These are phyloP conservation scores for Wickerhamiella brachini DNA, from an alignment of 805 yeast genomes.

Conservation along the genomic window DNA sequence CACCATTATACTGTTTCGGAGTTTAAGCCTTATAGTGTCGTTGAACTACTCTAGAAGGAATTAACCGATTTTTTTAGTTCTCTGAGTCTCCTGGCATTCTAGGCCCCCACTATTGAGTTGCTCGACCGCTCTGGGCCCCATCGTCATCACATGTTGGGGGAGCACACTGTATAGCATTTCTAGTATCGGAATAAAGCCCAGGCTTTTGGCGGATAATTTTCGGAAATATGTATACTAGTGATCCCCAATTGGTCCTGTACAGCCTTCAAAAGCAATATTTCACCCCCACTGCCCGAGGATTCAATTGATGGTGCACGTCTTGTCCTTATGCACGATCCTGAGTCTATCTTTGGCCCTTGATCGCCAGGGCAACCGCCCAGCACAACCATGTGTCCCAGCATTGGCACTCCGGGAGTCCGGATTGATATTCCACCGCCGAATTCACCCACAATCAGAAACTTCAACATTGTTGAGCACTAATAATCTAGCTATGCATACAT, in stretches of 20 bases:
- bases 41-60: not conserved
- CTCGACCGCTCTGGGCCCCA: not conserved
- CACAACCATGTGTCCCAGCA: too few relatives aligned
- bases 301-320: not conserved
- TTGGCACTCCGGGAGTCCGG: too few relatives aligned
- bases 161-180: not conserved
- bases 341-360: not conserved
- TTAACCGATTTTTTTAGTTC: not conserved
- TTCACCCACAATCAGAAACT: too few relatives aligned
- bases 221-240: too few relatives aligned
- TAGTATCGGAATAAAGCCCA: not conserved
- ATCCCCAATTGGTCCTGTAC: too few relatives aligned
- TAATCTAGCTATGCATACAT: too few relatives aligned
- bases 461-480: too few relatives aligned
- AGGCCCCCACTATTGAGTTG: not conserved
- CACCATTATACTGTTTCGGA: not conserved
- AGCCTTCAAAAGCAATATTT: too few relatives aligned
- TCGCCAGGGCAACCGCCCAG: not conserved
- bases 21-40: not conserved
- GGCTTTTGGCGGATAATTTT: not conserved
- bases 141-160: not conserved
- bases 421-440: too few relatives aligned
- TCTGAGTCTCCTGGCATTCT: not conserved
- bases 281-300: too few relatives aligned
- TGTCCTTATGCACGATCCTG: not conserved